Conservation (phyloP, 495 filamentous ascomycete species). For the Podospora fimiseda region DNA sequence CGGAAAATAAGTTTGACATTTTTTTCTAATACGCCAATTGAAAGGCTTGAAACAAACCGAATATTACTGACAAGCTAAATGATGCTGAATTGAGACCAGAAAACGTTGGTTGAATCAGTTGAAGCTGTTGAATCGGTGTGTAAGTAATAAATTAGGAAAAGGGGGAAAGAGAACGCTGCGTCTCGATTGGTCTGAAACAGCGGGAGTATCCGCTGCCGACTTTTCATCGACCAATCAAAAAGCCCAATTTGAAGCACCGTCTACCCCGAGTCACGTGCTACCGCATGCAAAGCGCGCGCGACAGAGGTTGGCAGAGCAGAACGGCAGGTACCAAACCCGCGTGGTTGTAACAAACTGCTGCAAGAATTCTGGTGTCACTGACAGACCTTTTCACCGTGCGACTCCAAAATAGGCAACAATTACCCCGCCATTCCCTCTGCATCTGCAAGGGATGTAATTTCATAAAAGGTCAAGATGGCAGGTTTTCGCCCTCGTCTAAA, state of each 20-base stretch:
- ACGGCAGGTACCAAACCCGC: background rate
- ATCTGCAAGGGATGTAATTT: background rate
- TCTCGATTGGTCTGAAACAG: conserved; percentile 3
- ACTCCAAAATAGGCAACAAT: background rate
- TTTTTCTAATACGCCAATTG: conserved; percentile 21
- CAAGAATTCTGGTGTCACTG: too few relatives aligned
- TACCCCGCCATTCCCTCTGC: background rate
- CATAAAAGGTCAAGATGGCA: background rate
- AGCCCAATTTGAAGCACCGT: background rate
- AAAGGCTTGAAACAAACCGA: background rate
- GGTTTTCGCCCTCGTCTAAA: background rate
- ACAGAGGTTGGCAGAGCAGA: background rate
- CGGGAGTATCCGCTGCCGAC: background rate
- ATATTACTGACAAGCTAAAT: background rate
- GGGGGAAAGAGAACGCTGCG: conserved; percentile 5
- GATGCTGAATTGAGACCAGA: background rate
- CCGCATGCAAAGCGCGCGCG: background rate
- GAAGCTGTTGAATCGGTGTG: background rate
- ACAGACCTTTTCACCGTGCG: too few relatives aligned
- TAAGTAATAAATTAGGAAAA: conserved; percentile 4
- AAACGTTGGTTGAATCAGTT: background rate
- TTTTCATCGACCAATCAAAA: conserved; percentile 2
- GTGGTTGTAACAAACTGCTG: too few relatives aligned
- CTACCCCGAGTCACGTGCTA: background rate
- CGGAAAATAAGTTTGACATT: conserved; percentile 75